These are phyloP conservation scores for Colletotrichum coccodes DNA, from an alignment of 2,329 filamentous ascomycete genomes.

Conservation along the genomic window DNA sequence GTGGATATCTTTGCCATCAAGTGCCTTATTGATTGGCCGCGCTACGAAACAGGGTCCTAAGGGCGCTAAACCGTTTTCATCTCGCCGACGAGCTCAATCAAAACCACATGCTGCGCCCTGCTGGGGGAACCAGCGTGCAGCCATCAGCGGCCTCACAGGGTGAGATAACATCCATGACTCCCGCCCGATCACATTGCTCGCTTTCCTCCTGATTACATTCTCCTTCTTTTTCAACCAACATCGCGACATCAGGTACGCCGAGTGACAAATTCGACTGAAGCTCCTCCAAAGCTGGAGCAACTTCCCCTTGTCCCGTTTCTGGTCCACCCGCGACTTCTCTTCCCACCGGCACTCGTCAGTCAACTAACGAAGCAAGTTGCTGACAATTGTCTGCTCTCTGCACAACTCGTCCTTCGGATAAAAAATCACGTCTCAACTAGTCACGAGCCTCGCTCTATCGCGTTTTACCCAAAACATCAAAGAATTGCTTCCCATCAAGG, in stretches of 20 bases:
- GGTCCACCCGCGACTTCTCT: neutral
- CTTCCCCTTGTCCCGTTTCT: neutral
- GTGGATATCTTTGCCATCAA: neutral
- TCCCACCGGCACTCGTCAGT: neutral
- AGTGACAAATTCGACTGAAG: conserved; percentile 16
- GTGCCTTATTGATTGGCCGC: conserved; percentile 41
- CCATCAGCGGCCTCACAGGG: conserved; percentile 27
- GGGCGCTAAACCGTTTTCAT: conserved; percentile 49
- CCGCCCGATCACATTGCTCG: conserved; percentile 16
- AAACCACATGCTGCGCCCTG: conserved; percentile 34
- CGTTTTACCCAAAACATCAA: neutral
- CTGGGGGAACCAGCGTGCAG: conserved; percentile 21
- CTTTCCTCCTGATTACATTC: neutral
- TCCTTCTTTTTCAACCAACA: conserved; percentile 2
- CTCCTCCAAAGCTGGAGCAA: conserved; percentile 20
- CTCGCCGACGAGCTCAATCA: conserved; percentile 50
- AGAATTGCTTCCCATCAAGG: neutral
- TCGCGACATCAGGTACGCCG: neutral
- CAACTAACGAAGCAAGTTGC: neutral
- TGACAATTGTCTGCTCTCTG: neutral
- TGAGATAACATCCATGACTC: conserved; percentile 40
- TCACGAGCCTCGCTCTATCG: neutral
- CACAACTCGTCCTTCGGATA: neutral
- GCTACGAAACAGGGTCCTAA: neutral
- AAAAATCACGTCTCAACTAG: neutral